Evolutionary conservation across 2,329 filamentous ascomycete species (phyloP).

Genomic region (Ceratocystiopsis sp.): DNA sequence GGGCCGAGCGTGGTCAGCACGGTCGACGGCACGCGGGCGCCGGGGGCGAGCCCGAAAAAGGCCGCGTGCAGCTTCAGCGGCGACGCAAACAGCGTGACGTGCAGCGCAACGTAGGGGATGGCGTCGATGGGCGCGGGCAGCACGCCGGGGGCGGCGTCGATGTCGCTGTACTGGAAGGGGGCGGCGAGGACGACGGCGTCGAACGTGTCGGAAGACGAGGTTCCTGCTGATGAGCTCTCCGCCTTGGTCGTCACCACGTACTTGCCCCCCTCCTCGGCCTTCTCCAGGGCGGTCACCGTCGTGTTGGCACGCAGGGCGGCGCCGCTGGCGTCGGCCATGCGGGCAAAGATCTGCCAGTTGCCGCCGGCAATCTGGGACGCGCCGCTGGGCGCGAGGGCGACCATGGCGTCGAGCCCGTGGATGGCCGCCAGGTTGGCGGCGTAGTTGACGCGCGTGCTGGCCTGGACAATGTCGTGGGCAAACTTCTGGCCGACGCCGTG

Average conservation of each 20-base stretch:
- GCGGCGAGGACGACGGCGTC: slow-evolving; percentile 71
- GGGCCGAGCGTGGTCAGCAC: slow-evolving; percentile 68
- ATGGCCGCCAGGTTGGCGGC: slow-evolving; percentile 75
- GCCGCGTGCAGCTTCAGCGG: slow-evolving; percentile 50
- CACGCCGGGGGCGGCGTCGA: slow-evolving; percentile 45
- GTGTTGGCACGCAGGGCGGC: slow-evolving; percentile 49
- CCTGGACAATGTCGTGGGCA: slow-evolving; percentile 69
- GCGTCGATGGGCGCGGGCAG: slow-evolving; percentile 53
- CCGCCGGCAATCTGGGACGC: slow-evolving; percentile 66
- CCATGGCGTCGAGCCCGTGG: slow-evolving; percentile 78
- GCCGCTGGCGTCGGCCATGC: slow-evolving; percentile 51
- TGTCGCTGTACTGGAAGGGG: slow-evolving; percentile 65
- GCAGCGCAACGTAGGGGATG: slow-evolving; percentile 72
- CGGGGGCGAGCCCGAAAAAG: slow-evolving; percentile 52
- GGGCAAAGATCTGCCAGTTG: slow-evolving; percentile 89
- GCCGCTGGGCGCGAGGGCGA: slow-evolving; percentile 78
- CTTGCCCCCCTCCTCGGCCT: slow-evolving; percentile 11
- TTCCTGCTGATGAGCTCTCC: no score
- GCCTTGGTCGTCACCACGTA: slow-evolving; percentile 28
- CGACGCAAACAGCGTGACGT: slow-evolving; percentile 81
- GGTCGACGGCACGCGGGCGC: slow-evolving; percentile 46
- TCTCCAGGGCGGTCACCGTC: slow-evolving; percentile 29
- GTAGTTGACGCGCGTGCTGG: slow-evolving; percentile 86
- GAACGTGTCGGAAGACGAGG: slow-evolving; percentile 43
- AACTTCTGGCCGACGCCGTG: slow-evolving; percentile 54